phyloP scores from a whole-genome alignment of 1,139 yeast genomes.

The Nadsonia starkeyi-henricii region DNA sequence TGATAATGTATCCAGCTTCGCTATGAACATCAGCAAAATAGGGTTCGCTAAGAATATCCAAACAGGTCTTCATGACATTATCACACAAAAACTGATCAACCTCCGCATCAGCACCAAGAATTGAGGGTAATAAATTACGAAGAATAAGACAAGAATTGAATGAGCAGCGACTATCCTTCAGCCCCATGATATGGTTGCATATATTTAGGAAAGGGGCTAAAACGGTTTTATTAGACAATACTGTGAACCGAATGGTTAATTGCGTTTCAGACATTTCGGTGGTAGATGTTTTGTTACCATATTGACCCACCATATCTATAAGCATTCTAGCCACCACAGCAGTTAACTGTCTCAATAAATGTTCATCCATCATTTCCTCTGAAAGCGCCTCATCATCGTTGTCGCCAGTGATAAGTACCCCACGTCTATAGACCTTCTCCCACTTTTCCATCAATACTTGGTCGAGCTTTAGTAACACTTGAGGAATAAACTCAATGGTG shows the following conservation, averaged over 20 bases:
- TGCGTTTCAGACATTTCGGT: constrained; percentile 10
- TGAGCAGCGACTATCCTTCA: constrained; percentile 84
- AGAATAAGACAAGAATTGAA: constrained; percentile 77
- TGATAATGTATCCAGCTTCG: constrained; percentile 80
- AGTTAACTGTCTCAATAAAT: constrained; percentile 78
- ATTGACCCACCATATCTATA: constrained; percentile 79
- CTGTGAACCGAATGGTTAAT: constrained; percentile 38
- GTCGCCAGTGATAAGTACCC: constrained; percentile 50
- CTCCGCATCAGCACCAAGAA: constrained; percentile 53
- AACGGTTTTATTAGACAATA: constrained; percentile 49
- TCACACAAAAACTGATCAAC: constrained; percentile 64
- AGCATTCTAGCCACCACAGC: constrained; percentile 84
- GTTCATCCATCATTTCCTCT: constrained; percentile 98
- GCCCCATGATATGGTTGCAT: constrained; percentile 62
- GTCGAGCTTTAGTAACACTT: constrained; percentile 59
- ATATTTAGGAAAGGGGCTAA: constrained; percentile 70
- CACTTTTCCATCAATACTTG: constrained; percentile 55
- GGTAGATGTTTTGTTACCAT: constrained; percentile 11
- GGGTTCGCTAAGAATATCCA: constrained; percentile 57
- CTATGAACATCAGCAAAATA: constrained; percentile 77
- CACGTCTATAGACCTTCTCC: constrained; percentile 56
- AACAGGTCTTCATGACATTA: constrained; percentile 33
- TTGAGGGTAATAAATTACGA: constrained; percentile 54
- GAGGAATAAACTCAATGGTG: constrained; percentile 66
- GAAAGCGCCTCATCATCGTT: constrained; percentile 66